phyloP scores from a whole-genome alignment of 768 basidiomycete species.

The Mrakia blollopis region DNA sequence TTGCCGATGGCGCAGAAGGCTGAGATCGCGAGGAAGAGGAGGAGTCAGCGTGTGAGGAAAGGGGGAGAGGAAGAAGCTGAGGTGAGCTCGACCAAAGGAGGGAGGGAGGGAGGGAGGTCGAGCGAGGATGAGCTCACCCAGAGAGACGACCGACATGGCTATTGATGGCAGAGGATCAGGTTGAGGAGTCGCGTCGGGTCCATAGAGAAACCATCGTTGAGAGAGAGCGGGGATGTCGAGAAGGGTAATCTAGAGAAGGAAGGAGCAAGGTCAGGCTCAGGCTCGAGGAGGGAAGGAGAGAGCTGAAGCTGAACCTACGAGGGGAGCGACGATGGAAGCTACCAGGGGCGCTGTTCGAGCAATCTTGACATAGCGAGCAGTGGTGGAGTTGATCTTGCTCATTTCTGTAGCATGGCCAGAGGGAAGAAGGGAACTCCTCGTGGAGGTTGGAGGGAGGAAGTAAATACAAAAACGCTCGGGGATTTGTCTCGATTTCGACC shows the following conservation, averaged over 20 bases:
- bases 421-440: too few relatives aligned
- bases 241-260: constrained; percentile 21
- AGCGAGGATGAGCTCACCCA: constrained; percentile 20
- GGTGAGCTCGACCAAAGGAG: background rate
- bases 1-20: constrained; percentile 26
- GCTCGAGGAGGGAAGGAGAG: background rate
- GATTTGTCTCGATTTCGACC: too few relatives aligned
- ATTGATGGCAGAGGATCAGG: constrained; percentile 1
- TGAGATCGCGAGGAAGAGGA: background rate
- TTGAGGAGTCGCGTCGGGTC: background rate
- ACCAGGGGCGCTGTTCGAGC: constrained; percentile 8
- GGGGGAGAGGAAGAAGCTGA: background rate
- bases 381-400: background rate
- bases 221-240: constrained; percentile 32
- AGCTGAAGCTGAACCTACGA: background rate
- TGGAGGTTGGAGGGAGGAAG: too few relatives aligned
- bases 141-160: constrained; percentile 15
- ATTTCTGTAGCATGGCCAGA: constrained; percentile 2
- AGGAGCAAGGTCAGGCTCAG: background rate
- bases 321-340: constrained; percentile 21
- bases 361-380: background rate
- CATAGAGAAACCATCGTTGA: constrained; percentile 21
- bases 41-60: background rate
- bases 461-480: too few relatives aligned
- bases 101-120: too few relatives aligned